Percentiles rank a stretch among this genome's conserved stretches.
phyloP scores from a whole-genome alignment of 768 basidiomycete species.

The Russula griseocarnosa region DNA sequence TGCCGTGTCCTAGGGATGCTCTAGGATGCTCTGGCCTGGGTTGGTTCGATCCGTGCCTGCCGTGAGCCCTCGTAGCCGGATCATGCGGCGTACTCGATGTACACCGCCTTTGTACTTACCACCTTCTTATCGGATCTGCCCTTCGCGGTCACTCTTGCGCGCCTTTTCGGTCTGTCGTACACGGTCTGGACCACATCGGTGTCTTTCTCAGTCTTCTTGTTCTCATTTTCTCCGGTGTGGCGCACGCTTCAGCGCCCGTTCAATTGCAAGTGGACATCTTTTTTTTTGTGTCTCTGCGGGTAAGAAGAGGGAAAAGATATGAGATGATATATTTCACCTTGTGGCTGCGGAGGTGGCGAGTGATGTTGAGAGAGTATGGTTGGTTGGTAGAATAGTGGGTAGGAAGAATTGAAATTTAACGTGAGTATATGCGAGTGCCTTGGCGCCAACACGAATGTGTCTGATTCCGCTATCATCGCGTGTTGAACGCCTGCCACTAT shows the following conservation, averaged over 20 bases:
- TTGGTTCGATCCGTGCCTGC: slow-evolving; percentile 25
- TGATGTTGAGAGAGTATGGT: too few relatives aligned
- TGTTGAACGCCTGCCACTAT: slow-evolving; percentile 19
- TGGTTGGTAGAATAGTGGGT: too few relatives aligned
- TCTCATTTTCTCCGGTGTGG: slow-evolving; percentile 19
- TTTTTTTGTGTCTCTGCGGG: not conserved
- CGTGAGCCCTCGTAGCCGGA: slow-evolving; percentile 21
- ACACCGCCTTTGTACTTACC: slow-evolving; percentile 23
- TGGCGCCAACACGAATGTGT: slow-evolving; percentile 14
- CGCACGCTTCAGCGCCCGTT: slow-evolving; percentile 6
- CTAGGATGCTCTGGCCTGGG: not conserved
- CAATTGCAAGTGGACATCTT: not conserved
- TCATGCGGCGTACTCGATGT: slow-evolving; percentile 25
- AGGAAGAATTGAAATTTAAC: slow-evolving; percentile 7
- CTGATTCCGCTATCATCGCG: slow-evolving; percentile 25
- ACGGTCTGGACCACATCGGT: slow-evolving; percentile 18
- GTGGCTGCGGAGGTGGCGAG: not conserved
- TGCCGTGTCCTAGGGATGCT: slow-evolving; percentile 18
- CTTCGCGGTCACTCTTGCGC: slow-evolving; percentile 6
- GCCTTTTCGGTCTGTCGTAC: slow-evolving; percentile 1
- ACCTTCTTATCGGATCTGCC: slow-evolving; percentile 24
- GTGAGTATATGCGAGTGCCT: slow-evolving; percentile 7
- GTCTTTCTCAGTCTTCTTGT: slow-evolving; percentile 6
- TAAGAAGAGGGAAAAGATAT: not conserved
- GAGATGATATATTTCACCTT: not conserved